Base-by-base conservation (phyloP, 805 yeast species). In the Ogataea salicorniae region DNA sequence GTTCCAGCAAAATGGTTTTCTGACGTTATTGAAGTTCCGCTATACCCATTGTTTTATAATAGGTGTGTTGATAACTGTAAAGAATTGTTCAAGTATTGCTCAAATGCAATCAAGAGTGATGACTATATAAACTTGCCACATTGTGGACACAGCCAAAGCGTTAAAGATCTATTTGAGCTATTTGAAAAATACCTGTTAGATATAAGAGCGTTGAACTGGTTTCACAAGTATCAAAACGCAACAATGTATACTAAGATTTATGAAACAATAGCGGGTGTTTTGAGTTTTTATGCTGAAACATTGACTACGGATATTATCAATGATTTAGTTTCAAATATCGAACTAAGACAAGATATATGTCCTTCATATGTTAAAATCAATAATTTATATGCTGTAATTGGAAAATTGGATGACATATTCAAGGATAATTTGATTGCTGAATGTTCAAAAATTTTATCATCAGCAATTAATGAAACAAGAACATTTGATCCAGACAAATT, bases 291-390 rank as follows among this genome's bases (percentile, higher is more conserved):
- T 43, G 46, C 54, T n/a, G 43, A 39, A 11, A 20, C 35, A 14
- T 45, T 56, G 34, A 48, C 55, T 5, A 33, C 37, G 5, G 55
- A 56, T 15, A 37, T 56, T 17, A 37, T 52, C 15, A 43, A 39
- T 14, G 47, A 47, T 11, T 38, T 54, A 31, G 35, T 45, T 23
- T 39, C 41, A 13, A 39, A 16, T 26, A 39, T 34, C 2, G 41
- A 39, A 7, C 17, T 33, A 22, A 34, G 33, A 11, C 39, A 34
- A 2, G 39, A 37, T 11, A 39, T 51, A n/a, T 34, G 45, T 34
- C 49, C 50, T 9, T 41, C 53, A 8, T 52, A 49, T 34, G 51
- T 50, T 17, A 56, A 54, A 41, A 46, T 56, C 37, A 56, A 56
- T 41, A 51, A 56, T 39, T 44, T 56, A 39, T 53, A 52, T 36